Evolutionary conservation across 192 early-diverging fungal species (phyloP).

Genomic region (Paraglomus brasilianum): DNA sequence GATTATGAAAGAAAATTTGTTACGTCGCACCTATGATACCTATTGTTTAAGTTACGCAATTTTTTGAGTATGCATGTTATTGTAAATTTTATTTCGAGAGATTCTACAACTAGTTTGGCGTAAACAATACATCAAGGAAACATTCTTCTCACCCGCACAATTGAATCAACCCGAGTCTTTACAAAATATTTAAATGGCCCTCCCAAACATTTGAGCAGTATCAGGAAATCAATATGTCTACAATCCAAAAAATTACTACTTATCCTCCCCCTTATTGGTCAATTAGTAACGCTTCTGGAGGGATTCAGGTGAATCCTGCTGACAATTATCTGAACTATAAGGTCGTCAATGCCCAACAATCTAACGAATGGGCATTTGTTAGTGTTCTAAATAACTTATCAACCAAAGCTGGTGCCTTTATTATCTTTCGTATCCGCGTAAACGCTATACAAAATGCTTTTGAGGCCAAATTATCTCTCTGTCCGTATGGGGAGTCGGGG

Average conservation of each 20-base stretch:
- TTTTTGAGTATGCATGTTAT: no score
- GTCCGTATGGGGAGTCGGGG: no score
- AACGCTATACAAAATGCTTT: background rate
- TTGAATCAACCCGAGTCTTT: no score
- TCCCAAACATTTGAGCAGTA: conserved; percentile 1
- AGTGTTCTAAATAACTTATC: conserved; percentile 9
- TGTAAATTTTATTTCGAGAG: no score
- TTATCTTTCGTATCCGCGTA: conserved; percentile 16
- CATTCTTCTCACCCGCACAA: no score
- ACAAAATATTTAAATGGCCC: conserved; percentile 7
- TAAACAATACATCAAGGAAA: no score
- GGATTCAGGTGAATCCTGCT: background rate
- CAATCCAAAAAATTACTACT: conserved; percentile 4
- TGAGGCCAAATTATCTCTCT: background rate
- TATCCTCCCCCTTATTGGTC: conserved; percentile 18
- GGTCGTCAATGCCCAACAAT: background rate
- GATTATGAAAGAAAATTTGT: no score
- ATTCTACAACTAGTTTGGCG: no score
- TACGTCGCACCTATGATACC: no score
- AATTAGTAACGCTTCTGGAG: conserved; percentile 4
- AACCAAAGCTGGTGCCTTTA: conserved; percentile 14
- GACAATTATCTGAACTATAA: conserved; percentile 7
- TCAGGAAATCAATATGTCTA: conserved; percentile 8
- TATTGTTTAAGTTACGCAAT: no score
- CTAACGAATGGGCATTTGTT: conserved; percentile 8